Percentiles rank a stretch among this genome's conserved stretches.
Conservation (phyloP, 257 asterid species). For the Plantago major region DNA sequence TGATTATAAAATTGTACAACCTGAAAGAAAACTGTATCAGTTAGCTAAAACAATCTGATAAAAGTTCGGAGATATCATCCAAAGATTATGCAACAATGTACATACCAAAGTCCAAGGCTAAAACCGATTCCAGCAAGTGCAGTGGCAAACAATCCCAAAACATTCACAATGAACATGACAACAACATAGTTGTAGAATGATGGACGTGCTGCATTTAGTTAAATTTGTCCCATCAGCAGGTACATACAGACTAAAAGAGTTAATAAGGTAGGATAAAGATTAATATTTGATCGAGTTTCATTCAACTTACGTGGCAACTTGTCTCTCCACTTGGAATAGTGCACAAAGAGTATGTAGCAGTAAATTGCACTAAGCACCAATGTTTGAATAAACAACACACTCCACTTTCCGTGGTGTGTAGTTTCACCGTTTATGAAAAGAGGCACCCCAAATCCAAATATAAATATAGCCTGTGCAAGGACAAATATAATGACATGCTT, state of each 20-base stretch:
- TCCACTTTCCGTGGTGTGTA: constrained; percentile 72
- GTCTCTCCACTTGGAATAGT: constrained; percentile 92
- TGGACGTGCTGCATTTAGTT: constrained; percentile 62
- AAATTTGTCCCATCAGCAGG: constrained; percentile 5
- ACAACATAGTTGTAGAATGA: constrained; percentile 85
- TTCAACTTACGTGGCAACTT: constrained; percentile 78
- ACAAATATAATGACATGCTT: constrained; percentile 9
- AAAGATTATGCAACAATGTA: neutral
- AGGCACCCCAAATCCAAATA: constrained; percentile 77
- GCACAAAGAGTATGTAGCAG: constrained; percentile 78
- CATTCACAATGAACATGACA: constrained; percentile 54
- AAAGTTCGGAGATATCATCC: constrained; percentile 1
- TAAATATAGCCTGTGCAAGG: constrained; percentile 53
- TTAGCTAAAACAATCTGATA: constrained; percentile 11
- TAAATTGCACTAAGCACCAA: constrained; percentile 59
- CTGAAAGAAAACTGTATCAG: constrained; percentile 29
- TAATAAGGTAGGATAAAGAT: constrained; percentile 6
- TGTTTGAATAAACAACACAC: constrained; percentile 45
- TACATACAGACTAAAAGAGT: neutral
- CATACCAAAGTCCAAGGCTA: constrained; percentile 70
- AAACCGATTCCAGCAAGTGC: constrained; percentile 68
- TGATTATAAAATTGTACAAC: constrained; percentile 51
- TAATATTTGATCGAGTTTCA: neutral
- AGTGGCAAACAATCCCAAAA: constrained; percentile 47
- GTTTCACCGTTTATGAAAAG: constrained; percentile 44